These are phyloP conservation scores for Heliamphora exappendiculata DNA, from an alignment of 148 eudicot species.

Conservation along the genomic window DNA sequence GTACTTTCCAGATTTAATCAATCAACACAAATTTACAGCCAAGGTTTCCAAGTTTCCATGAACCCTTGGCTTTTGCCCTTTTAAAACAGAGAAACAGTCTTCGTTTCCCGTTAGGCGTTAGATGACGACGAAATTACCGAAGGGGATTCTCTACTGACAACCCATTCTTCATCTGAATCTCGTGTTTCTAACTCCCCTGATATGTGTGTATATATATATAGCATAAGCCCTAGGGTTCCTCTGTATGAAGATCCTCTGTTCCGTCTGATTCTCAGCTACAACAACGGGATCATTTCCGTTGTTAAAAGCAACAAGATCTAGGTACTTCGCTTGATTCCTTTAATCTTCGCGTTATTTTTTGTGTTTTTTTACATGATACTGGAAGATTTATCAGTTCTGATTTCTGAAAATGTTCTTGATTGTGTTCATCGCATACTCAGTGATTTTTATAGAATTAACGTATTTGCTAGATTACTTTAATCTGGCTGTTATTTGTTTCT, in stretches of 20 bases:
- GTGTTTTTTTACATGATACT: neutral
- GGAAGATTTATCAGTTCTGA: neutral
- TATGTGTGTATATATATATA: neutral
- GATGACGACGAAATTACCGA: neutral
- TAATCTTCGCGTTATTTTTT: neutral
- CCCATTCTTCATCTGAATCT: neutral
- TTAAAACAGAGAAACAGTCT: neutral
- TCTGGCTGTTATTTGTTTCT: neutral
- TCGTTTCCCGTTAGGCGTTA: neutral
- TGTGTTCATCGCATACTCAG: too few species aligned
- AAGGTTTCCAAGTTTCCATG: neutral
- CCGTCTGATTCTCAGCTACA: neutral
- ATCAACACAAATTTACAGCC: neutral
- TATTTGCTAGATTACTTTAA: constrained; percentile 4
- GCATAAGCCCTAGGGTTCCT: neutral
- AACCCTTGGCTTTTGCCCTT: neutral
- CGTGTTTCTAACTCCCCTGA: neutral
- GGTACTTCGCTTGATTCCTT: neutral
- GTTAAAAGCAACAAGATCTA: neutral
- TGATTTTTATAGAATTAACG: neutral
- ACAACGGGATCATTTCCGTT: neutral
- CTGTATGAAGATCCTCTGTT: neutral
- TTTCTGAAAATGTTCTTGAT: neutral
- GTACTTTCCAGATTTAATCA: neutral
- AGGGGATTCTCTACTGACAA: neutral